A percentile compares a stretch with the other conserved stretches of the same genome.
These are phyloP conservation scores for Verticillium dahliae DNA, from an alignment of 2,329 filamentous ascomycete genomes.

Conservation along the genomic window DNA sequence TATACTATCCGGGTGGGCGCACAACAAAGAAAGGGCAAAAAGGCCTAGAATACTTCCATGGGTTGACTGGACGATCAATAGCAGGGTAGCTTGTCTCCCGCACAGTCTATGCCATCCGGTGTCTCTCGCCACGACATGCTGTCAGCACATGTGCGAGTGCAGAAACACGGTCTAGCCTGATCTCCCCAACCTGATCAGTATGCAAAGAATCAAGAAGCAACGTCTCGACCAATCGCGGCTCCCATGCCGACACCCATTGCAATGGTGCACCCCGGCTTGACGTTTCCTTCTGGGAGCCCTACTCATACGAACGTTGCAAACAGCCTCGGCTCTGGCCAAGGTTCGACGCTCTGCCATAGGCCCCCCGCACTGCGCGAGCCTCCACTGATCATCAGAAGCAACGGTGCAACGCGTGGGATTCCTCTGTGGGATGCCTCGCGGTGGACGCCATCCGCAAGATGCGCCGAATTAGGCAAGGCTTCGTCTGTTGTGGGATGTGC, in stretches of 20 bases:
- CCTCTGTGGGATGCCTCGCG: neutral
- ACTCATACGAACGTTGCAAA: neutral
- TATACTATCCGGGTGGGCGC: neutral
- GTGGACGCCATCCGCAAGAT: neutral
- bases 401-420: neutral
- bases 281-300: neutral
- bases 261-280: neutral
- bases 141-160: neutral
- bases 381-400: neutral
- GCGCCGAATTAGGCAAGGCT: neutral
- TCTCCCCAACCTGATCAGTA: neutral
- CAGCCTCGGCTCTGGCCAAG: neutral
- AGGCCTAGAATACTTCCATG: neutral
- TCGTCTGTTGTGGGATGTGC: neutral
- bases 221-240: neutral
- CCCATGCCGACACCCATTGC: neutral
- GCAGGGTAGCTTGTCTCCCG: neutral
- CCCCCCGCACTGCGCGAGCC: neutral
- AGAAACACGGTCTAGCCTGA: neutral
- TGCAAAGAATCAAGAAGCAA: neutral
- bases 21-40: neutral
- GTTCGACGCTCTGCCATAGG: neutral
- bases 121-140: neutral
- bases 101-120: neutral
- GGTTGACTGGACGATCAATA: neutral